Base-by-base conservation (phyloP, 352 stramenopile genomes). In the Peronospora belbahrii region DNA sequence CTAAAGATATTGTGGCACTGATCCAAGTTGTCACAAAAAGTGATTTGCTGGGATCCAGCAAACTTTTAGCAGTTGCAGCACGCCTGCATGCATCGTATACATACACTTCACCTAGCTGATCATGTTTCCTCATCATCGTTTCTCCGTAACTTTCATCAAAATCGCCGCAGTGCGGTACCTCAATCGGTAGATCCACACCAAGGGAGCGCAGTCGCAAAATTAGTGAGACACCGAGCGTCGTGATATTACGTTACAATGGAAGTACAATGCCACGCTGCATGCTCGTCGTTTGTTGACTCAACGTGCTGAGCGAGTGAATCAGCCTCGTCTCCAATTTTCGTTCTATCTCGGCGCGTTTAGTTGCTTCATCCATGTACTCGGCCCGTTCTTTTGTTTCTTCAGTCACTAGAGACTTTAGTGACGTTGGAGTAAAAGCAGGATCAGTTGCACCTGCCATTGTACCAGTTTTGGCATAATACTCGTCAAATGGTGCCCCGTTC, bases 81-180 rank as follows among this genome's bases (percentile, higher is more conserved):
- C 51, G n/a, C 14, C 66, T 58, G 33, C 74, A 89, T 7, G 75
- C 74, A 30, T 89, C 69, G 42, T 85, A 87, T 8, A 87, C 62
- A 24, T 65, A 74, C 27, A 86, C 65, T 42, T 72, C 67, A n/a
- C 62, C 53, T 3, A 70, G 41, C 11, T 63, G 48, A 4, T 59
- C 54, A 11, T 23, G 52, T 25, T 74, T 61, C 28, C 69, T 46
- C 42, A 60, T 69, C 6, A 67, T 52, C 10, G 39, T 44, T 27
- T 65, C 52, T 20, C 63, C 55, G 27, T 81, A 65, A 11, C 52
- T 42, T 20, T 60, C 42, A 35, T 59, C 57, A 13, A 88, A 75
- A 51, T 86, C 74, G 6, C 74, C 72, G 23, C 77, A 88, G 38
- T 86, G 74, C 10, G 74, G 74, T 10, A 86, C 59, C 37, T 86